Conservation (phyloP, 2,329 filamentous ascomycete genomes). For the Beauveria medogensis region DNA sequence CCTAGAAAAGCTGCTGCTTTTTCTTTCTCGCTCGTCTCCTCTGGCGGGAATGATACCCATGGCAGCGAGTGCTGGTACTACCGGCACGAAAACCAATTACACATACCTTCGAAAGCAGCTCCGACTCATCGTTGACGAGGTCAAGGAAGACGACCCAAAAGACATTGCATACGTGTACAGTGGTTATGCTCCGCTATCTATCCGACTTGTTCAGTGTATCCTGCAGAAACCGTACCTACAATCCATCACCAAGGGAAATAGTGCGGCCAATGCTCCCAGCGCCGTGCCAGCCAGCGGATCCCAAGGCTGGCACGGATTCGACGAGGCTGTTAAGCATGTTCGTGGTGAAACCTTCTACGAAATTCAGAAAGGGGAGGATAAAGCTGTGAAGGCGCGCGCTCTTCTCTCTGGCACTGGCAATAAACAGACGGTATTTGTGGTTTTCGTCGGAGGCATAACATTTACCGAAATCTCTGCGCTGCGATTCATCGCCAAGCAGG, state of each 20-base stretch:
- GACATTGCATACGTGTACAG: slow-evolving; percentile 98
- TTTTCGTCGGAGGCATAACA: slow-evolving; percentile 93
- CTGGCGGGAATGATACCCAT: slow-evolving; percentile 77
- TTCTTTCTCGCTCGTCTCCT: slow-evolving; percentile 68
- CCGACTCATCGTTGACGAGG: slow-evolving; percentile 87
- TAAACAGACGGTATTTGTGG: slow-evolving; percentile 86
- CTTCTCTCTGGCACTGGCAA: slow-evolving; percentile 71
- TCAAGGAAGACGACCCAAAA: slow-evolving; percentile 88
- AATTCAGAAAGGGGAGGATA: slow-evolving; percentile 85
- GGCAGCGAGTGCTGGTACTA: slow-evolving; percentile 43
- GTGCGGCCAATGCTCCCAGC: slow-evolving; percentile 22
- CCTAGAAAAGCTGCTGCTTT: slow-evolving; percentile 81
- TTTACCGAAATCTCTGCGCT: slow-evolving; percentile 94
- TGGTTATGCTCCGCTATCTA: slow-evolving; percentile 87
- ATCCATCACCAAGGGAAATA: slow-evolving; percentile 58
- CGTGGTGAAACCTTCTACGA: slow-evolving; percentile 87
- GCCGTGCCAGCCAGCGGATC: slow-evolving; percentile 45
- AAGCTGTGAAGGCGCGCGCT: slow-evolving; percentile 78
- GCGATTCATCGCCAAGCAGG: slow-evolving; percentile 78
- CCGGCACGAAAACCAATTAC: slow-evolving; percentile 80
- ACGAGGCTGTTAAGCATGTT: slow-evolving; percentile 82
- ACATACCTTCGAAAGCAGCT: slow-evolving; percentile 78
- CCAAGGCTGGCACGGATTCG: slow-evolving; percentile 87
- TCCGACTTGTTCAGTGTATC: slow-evolving; percentile 85
- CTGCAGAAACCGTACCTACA: slow-evolving; percentile 82